Evolutionary conservation across 768 basidiomycete genomes (phyloP).

Genomic region (Asterophora lycoperdoides): DNA sequence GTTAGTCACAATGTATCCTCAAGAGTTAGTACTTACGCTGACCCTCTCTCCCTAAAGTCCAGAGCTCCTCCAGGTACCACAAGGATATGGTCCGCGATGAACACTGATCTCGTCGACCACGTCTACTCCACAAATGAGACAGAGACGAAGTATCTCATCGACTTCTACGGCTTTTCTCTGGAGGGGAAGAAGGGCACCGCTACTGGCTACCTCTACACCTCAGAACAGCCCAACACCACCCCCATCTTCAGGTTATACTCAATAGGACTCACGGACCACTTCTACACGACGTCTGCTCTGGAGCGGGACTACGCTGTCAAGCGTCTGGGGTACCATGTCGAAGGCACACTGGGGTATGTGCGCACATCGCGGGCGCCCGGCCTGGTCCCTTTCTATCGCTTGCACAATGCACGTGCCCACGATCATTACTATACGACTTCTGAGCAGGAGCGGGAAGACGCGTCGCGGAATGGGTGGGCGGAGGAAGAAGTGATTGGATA

Average conservation of each 20-base stretch:
- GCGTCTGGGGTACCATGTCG: conserved; percentile 18
- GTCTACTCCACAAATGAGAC: conserved; percentile 19
- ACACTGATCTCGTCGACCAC: conserved; percentile 20
- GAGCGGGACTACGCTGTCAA: conserved; percentile 17
- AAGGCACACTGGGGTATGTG: conserved; percentile 19
- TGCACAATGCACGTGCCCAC: conserved; percentile 14
- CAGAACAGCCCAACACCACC: conserved; percentile 14
- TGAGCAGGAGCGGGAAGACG: conserved; percentile 18
- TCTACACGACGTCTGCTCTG: conserved; percentile 14
- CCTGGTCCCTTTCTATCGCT: conserved; percentile 17
- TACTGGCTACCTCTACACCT: conserved; percentile 16
- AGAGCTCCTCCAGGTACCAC: conserved; percentile 14
- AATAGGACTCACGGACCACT: conserved; percentile 18
- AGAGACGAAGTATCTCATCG: conserved; percentile 16
- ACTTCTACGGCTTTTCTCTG: conserved; percentile 20
- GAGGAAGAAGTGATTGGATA: conserved; percentile 17
- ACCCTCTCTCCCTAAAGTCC: neutral
- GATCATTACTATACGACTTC: conserved; percentile 23
- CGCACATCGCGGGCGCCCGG: conserved; percentile 10
- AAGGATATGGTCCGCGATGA: conserved; percentile 20
- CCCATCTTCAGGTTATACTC: conserved; percentile 20
- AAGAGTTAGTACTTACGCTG: neutral
- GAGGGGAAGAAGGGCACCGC: conserved; percentile 18
- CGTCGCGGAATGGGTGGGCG: conserved; percentile 21
- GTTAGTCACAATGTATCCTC: conserved; percentile 1